Evolutionary conservation across 1,139 yeast species (phyloP), one percentile per base, ranked within the genome.

Genomic region (Geotrichum cucujoidarum): DNA sequence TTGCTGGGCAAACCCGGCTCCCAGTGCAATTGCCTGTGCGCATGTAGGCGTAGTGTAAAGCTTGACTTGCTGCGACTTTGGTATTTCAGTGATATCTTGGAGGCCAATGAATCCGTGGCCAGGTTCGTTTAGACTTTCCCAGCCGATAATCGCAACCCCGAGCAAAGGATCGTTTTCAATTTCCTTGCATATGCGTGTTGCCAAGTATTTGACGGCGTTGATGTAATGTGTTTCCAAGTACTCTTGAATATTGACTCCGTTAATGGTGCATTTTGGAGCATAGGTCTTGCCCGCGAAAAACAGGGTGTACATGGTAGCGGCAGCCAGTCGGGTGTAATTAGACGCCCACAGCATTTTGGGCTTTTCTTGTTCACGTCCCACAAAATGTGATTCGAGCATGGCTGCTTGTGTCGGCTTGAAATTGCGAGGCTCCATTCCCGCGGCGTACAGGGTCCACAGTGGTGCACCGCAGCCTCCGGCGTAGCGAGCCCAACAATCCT

Each of bases 391-490:
- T 57, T 86, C 94, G n/a, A 87, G 60, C 11, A 86, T 67, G 0
- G 95, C 89, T 0, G 95, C 94, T 53, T 83, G 83, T 1, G 92
- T 83, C 0, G 57, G 70, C 5, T 75, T 66, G 58, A 88, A 83
- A 20, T 77, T 67, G 17, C 66, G 69, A 0, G 95, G 95, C 50
- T 89, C 78, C 34, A 89, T 68, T 0, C 96, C 96, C 1, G 89
- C 95, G 14, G 92, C 90, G 57, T 84, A 81, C 7, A 87, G 65
- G 0, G 96, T 88, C 97, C 97, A 89, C 60, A 85, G 60, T 0
- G 97, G 96, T 2, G 96, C 95, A 17, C 97, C 97, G 50, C 89
- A 81, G 4, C 97, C 97, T 11, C 96, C 96, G 21, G 80, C 72
- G 60, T 73, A 84, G 47, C 96, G 71, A 2, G 92, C 81, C 97